Conservation (phyloP, 106 monocot genomes). For the Cymbidium sinense region DNA sequence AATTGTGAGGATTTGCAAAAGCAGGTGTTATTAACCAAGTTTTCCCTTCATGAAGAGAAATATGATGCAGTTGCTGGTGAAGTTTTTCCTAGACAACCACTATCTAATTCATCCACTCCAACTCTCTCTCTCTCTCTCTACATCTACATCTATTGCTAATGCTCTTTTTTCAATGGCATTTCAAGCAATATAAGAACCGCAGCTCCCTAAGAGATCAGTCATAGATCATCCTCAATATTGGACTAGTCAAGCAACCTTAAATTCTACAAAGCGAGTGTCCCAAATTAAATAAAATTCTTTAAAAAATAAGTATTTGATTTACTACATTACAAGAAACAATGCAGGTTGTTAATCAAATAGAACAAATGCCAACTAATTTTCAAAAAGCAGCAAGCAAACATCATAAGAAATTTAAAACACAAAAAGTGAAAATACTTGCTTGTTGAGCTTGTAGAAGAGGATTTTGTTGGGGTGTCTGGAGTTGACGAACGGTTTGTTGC, state of each 20-base stretch:
- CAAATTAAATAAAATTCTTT: neutral
- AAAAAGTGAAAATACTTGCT: constrained; percentile 20
- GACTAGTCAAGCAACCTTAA: neutral
- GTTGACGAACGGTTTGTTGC: constrained; percentile 42
- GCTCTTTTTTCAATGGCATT: no score
- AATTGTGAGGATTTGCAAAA: no score
- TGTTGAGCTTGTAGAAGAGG: constrained; percentile 47
- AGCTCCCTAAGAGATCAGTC: neutral
- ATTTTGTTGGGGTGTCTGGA: constrained; percentile 55
- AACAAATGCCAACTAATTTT: neutral
- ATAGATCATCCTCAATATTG: neutral
- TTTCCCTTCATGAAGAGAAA: no score
- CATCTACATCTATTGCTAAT: no score
- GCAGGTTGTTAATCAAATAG: neutral
- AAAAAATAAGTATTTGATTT: neutral
- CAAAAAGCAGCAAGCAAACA: neutral
- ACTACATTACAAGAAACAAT: neutral
- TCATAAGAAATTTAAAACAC: neutral
- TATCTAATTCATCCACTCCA: no score
- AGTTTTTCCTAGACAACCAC: no score
- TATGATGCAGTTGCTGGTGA: no score
- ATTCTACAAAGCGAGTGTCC: neutral
- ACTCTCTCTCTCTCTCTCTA: no score
- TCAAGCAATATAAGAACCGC: neutral
- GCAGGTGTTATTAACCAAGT: no score